Conservation (phyloP, 1,139 yeast genomes). For the Hyphopichia buzzinii region DNA sequence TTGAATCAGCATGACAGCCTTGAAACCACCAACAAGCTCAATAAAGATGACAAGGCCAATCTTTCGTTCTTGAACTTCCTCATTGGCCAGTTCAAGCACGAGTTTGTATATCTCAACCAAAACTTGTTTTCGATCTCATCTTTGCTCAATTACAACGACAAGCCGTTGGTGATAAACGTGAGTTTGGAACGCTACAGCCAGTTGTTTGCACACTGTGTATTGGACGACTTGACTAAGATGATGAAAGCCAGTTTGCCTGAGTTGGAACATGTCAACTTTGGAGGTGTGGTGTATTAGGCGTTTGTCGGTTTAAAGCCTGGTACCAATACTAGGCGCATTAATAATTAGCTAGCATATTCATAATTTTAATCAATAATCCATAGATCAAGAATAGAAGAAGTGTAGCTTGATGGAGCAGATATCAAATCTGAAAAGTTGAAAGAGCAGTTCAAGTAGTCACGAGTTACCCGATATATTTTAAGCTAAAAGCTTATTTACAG, state of each 20-base stretch:
- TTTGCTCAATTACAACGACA: conserved; percentile 16
- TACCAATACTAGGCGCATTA: too few species aligned
- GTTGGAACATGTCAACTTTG: conserved; percentile 7
- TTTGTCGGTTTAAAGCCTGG: too few species aligned
- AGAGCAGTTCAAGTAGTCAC: too few species aligned
- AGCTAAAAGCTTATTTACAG: too few species aligned
- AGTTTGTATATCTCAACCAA: conserved; percentile 16
- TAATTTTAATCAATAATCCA: too few species aligned
- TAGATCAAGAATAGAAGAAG: too few species aligned
- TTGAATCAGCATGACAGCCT: background rate
- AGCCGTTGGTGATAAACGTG: conserved; percentile 11
- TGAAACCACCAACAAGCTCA: background rate
- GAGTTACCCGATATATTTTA: too few species aligned
- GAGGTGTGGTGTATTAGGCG: too few species aligned
- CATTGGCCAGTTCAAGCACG: conserved; percentile 19
- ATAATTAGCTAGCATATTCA: too few species aligned
- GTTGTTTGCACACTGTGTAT: conserved; percentile 8
- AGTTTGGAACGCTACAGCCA: conserved; percentile 3
- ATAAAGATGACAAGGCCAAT: conserved; percentile 10
- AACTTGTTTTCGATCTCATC: conserved; percentile 22
- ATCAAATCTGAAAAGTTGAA: too few species aligned
- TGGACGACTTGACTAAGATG: conserved; percentile 5
- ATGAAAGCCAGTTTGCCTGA: conserved; percentile 5
- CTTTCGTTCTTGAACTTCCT: conserved; percentile 19
- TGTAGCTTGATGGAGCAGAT: too few species aligned